phyloP scores from a whole-genome alignment of 2,329 filamentous ascomycete species.

The Pyrenophora graminea region DNA sequence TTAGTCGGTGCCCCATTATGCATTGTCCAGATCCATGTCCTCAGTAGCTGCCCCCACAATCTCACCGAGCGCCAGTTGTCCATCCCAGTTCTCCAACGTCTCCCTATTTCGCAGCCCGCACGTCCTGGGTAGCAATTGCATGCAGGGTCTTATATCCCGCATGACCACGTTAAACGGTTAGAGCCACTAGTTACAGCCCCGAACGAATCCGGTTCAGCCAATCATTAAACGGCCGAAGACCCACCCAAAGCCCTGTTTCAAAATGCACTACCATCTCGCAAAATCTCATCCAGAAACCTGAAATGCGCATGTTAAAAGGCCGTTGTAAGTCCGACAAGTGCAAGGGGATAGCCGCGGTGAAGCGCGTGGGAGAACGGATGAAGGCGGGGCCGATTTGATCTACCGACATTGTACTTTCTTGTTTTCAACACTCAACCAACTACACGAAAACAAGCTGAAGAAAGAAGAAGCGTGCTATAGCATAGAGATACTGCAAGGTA shows the following conservation, averaged over 20 bases:
- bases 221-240: neutral
- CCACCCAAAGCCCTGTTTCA: slow-evolving; percentile 3
- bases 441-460: no score
- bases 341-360: neutral
- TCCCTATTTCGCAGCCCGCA: slow-evolving; percentile 1
- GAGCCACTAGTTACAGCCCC: neutral
- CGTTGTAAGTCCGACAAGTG: slow-evolving; percentile 1
- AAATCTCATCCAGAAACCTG: slow-evolving; percentile 2
- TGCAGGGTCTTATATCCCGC: neutral
- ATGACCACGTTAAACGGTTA: slow-evolving; percentile 6
- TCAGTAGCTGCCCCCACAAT: neutral
- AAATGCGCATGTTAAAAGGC: neutral
- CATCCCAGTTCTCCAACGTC: neutral
- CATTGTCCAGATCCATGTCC: neutral
- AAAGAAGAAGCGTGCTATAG: no score
- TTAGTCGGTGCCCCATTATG: neutral
- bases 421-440: no score
- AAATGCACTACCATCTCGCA: slow-evolving; percentile 14
- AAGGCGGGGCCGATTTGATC: neutral
- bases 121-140: slow-evolving; percentile 1
- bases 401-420: no score
- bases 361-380: neutral
- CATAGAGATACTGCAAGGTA: no score
- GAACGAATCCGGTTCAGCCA: neutral
- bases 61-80: neutral